Evolutionary conservation across 140 eudicot genomes (phyloP).

Genomic region (Cichorium intybus): DNA sequence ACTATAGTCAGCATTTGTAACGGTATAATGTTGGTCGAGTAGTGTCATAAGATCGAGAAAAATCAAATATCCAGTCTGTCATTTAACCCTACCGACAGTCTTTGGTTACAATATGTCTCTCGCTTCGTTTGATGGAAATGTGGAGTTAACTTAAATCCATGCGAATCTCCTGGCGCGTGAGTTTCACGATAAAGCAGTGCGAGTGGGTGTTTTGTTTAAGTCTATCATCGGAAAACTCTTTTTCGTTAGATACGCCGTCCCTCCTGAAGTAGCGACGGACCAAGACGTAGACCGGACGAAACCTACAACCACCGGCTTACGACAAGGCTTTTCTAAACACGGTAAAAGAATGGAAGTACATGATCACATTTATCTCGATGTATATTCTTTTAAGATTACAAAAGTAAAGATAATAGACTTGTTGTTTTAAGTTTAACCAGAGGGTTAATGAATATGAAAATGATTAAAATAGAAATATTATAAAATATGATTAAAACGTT

Average conservation of each 20-base stretch:
- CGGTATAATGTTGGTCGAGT: too few relatives aligned
- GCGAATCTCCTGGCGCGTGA: neutral
- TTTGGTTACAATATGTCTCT: neutral
- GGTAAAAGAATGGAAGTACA: too few relatives aligned
- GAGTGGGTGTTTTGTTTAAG: neutral
- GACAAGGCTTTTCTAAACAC: neutral
- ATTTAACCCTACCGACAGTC: neutral
- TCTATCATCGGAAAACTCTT: neutral
- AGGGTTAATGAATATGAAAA: too few relatives aligned
- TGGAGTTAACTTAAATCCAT: neutral
- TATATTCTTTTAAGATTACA: too few relatives aligned
- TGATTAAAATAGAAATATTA: too few relatives aligned
- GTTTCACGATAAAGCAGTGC: neutral
- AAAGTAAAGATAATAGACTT: too few relatives aligned
- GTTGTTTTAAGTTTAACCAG: too few relatives aligned
- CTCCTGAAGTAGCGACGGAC: neutral
- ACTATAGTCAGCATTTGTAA: too few relatives aligned
- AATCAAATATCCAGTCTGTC: neutral
- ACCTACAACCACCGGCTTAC: neutral
- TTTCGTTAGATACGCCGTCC: neutral
- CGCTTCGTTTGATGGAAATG: neutral
- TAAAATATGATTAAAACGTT: too few relatives aligned
- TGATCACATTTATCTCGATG: too few relatives aligned
- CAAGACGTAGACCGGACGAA: slow-evolving; percentile 10
- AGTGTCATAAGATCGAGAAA: too few relatives aligned